Base-by-base conservation (phyloP, 352 stramenopile species). In the Phytophthora hybrid region DNA sequence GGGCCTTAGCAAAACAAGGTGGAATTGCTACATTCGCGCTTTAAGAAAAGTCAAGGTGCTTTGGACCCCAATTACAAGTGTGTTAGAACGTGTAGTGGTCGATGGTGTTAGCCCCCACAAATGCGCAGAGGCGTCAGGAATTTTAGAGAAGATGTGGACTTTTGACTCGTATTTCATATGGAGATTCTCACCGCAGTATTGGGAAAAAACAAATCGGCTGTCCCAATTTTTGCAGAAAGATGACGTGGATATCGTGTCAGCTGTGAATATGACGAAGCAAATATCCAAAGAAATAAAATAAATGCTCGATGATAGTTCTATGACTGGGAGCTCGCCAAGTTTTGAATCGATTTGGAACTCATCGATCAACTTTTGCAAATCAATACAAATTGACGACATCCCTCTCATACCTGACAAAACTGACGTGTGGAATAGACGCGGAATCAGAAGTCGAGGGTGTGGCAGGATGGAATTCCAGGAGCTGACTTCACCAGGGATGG, bases 121-220 rank as follows among this genome's bases (percentile, higher is more conserved):
- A 51, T 3, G 47, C n/a, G 46, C 29, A 29, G 29, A 53, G 13
- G 46, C 26, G 7, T 19, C 32, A 18, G 46, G 46, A 26, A 53
- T 57, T 34, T 31, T 66, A 18, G 49, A 66, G 4, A 44, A 8
- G 14, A 66, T 66, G 59, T 58, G 44, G 29, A 49, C 44, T 29
- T 66, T 66, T 10, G 41, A 57, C 3, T 51, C 9, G 46, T 66
- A 10, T 66, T 66, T 49, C 59, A 58, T 23, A 37, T 46, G 18
- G 46, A 66, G 23, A 39, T 46, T 32, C 37, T 49, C 10, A 56
- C 46, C 16, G 32, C 26, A 18, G 44, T 66, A 11, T 39, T 58
- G n/a, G 1, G 3, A 11, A 62, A 62, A 62, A 32, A 23, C 19
- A 39, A 66, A 58, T 41, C 8, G n/a, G 16, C 29, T 66, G 18